Conservation (phyloP, 192 early-diverging fungal genomes). For the Bifiguratus adelaidae region DNA sequence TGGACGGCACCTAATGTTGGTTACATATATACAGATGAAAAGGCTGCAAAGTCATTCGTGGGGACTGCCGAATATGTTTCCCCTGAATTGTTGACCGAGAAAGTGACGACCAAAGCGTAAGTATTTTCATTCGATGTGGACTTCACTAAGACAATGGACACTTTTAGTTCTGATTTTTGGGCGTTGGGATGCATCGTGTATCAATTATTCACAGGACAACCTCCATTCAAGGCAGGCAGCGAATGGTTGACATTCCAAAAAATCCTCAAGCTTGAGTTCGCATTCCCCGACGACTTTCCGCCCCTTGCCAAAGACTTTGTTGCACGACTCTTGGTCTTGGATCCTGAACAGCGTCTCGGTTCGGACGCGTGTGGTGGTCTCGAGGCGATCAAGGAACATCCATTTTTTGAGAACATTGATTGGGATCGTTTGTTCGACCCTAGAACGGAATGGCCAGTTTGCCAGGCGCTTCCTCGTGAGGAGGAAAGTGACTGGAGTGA, state of each 20-base stretch:
- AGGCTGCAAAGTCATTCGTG: conserved; percentile 88
- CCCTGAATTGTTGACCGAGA: conserved; percentile 89
- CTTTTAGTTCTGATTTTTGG: conserved; percentile 65
- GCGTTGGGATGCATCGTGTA: conserved; percentile 86
- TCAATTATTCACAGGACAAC: conserved; percentile 79
- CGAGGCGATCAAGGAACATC: conserved; percentile 55
- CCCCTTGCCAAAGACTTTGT: conserved; percentile 65
- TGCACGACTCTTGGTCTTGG: conserved; percentile 54
- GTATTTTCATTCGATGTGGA: not conserved
- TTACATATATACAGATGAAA: too few relatives aligned
- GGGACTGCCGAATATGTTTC: conserved; percentile 99
- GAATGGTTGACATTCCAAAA: conserved; percentile 98
- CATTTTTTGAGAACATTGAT: conserved; percentile 75
- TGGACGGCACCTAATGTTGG: not conserved
- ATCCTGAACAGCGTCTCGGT: conserved; percentile 52
- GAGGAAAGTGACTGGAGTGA: not conserved
- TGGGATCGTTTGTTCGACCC: conserved; percentile 50
- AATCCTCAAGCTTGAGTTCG: conserved; percentile 81
- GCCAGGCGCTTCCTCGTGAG: conserved; percentile 11
- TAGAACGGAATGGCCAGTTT: conserved; percentile 36
- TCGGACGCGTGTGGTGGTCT: conserved; percentile 39
- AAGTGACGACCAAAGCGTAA: conserved; percentile 65
- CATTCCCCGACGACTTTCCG: conserved; percentile 68
- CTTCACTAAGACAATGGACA: not conserved
- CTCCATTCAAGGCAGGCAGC: conserved; percentile 90